Evolutionary conservation across 1,139 yeast genomes (phyloP), one percentile per base, ranked within the genome.

Genomic region (Hyphopichia burtonii): DNA sequence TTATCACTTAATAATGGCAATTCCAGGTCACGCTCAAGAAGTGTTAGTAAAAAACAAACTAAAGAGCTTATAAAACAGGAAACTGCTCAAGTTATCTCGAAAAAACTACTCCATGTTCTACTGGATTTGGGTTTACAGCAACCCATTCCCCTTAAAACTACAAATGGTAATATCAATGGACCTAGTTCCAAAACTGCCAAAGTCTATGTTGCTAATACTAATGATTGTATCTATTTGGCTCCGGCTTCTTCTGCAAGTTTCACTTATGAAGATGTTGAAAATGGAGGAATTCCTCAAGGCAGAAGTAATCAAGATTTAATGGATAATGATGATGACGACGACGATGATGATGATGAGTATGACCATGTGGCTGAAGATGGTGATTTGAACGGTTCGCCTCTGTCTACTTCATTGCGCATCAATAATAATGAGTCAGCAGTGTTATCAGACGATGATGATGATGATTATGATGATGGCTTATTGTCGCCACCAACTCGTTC

Each of bases 231-330:
- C 11, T 73, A 63, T 47, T 54, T 73, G 38, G 66, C 76, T 1
- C 74, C 77, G 4, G 68, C 77, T 1, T 57, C 65, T 17, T 63
- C 74, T 3, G 68, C 75, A 17, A 67, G 74, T 46, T 70, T 67
- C 46, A 69, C 76, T 10, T 71, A 71, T 49, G 78, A 71, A 45
- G 78, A 73, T 44, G 73, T 62, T 12, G 78, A 71, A 45, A 68
- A 68, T 49, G 78, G 71, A 7, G 68, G 70, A 1, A 54, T 51
- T 7, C 51, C 52, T 4, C 45, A 47, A 31, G 44, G 40, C 32
- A 41, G 39, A 33, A 50, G 1, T 49, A 31, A 36, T 23, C 34
- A 18, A 17, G 40, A 34, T 9, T 43, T 39, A n/a, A 6, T 34
- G 25, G 43, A 43, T 11, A 40, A 36, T 22, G 43, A 36, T 12